Percentiles rank a stretch among this genome's conserved stretches.
Evolutionary conservation across 805 yeast species (phyloP).

Genomic region (Maudiozyma bulderi): DNA sequence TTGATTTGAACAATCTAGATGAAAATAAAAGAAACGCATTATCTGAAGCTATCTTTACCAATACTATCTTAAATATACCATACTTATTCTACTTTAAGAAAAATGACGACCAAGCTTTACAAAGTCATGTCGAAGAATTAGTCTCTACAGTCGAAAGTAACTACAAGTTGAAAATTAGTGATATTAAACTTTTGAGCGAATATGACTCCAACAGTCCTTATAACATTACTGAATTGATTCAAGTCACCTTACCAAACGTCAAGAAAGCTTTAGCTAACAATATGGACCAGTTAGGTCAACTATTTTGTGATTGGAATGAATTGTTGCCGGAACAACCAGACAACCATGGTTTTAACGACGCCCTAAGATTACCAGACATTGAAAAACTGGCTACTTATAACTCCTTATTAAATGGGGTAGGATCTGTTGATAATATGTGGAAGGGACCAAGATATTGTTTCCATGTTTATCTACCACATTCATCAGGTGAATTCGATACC

Average conservation of each 20-base stretch:
- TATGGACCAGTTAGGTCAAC: constrained; percentile 32
- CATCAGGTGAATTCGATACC: constrained; percentile 51
- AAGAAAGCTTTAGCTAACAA: constrained; percentile 30
- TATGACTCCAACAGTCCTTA: constrained; percentile 35
- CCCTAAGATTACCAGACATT: constrained; percentile 30
- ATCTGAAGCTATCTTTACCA: constrained; percentile 60
- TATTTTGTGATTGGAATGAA: constrained; percentile 33
- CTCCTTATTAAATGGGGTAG: constrained; percentile 31
- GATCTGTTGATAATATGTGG: constrained; percentile 62
- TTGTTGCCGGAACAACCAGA: constrained; percentile 28
- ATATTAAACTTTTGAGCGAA: constrained; percentile 19
- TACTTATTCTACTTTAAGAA: constrained; percentile 42
- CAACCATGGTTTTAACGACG: constrained; percentile 26
- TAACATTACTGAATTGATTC: constrained; percentile 39
- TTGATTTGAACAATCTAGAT: constrained; percentile 40
- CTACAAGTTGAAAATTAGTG: constrained; percentile 13
- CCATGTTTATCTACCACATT: constrained; percentile 47
- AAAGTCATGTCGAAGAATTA: constrained; percentile 34
- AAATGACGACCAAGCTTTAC: constrained; percentile 20
- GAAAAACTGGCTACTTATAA: constrained; percentile 27
- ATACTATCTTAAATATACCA: constrained; percentile 55
- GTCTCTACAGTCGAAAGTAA: constrained; percentile 35
- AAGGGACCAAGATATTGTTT: constrained; percentile 48
- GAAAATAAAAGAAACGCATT: constrained; percentile 40
- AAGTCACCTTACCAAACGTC: constrained; percentile 45